Evolutionary conservation across 2,329 filamentous ascomycete species (phyloP).

Genomic region (Coleophoma eucalyptorum): DNA sequence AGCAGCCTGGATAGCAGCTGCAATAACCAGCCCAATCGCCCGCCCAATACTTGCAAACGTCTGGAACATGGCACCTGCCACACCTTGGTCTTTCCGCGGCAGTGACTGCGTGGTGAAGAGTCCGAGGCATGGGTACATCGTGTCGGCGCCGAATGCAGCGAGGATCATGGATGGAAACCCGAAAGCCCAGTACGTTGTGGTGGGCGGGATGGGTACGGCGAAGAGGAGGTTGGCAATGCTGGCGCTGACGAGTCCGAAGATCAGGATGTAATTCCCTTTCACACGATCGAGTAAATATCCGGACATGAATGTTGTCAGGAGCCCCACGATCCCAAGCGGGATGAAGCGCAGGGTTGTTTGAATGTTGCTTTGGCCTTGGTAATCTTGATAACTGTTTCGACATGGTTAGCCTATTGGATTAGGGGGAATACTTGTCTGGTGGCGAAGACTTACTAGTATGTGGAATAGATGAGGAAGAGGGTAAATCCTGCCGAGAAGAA

Average conservation of each 20-base stretch:
- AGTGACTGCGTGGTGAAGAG: conserved; percentile 63
- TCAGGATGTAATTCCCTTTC: conserved; percentile 49
- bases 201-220: conserved; percentile 56
- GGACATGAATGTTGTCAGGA: conserved; percentile 12
- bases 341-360: conserved; percentile 67
- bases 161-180: conserved; percentile 64
- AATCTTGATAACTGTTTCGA: conserved; percentile 55
- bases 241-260: conserved; percentile 34
- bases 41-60: conserved; percentile 62
- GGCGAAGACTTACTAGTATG: conserved; percentile 45
- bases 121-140: conserved; percentile 60
- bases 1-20: conserved; percentile 60
- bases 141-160: conserved; percentile 63
- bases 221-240: conserved; percentile 55
- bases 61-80: conserved; percentile 67
- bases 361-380: conserved; percentile 55
- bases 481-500: conserved; percentile 67
- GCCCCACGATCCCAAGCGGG: conserved; percentile 57
- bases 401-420: neutral
- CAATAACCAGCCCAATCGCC: conserved; percentile 61
- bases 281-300: conserved; percentile 20
- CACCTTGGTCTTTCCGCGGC: conserved; percentile 59
- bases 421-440: neutral
- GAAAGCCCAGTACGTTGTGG: conserved; percentile 64
- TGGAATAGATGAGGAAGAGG: conserved; percentile 63